Evolutionary conservation across 1,284 basidiomycete genomes (phyloP), one percentile per base, ranked within the genome.

Genomic region (Abortiporus biennis): DNA sequence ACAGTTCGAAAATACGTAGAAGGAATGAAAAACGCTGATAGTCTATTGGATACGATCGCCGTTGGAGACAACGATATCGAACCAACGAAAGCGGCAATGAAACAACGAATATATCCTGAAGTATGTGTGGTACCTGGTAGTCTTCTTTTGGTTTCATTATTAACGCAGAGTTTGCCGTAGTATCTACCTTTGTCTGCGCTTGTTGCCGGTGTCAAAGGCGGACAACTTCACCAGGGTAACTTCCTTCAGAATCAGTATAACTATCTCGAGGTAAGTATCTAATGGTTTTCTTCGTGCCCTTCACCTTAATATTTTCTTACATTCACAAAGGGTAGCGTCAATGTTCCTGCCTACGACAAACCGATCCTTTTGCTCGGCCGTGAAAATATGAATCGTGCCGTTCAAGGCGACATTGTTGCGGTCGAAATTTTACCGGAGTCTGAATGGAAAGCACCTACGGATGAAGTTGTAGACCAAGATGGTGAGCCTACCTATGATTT

Each of bases 221-320:
- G 91, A 0, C 71, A 85, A 38, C 76, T 94, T 8, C 76, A 92
- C 53, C 89, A 95, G 63, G 96, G 96, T 0, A 85, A 93, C 59
- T 99, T 97, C 69, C 94, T 91, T 56, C 91, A 94, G 3, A 97
- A 91, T 55, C 81, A 85, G 47, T 99, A 92, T 70, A 99, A 99
- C 62, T 99, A 95, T 57, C 73, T 98, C 5, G 93, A 97, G 72
- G 87, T 85, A 39, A 39, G 68, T 51, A n/a, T 23, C 9, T 32
- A 36, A 12, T 36, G 20, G 12, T 27, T 22, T 9, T 25, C 11
- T 43, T 40, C 42, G 21, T n/a, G 16, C 4, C 17, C 16, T 25
- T n/a, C 5, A 1, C 16, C 16, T 44, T 15, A 32, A 11, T n/a
- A n/a, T 24, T 13, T 12, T 44, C 11, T 12, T 31, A 5, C 4